Evolutionary conservation across 441 rosid genomes (phyloP).

Genomic region (Adansonia grandidieri): DNA sequence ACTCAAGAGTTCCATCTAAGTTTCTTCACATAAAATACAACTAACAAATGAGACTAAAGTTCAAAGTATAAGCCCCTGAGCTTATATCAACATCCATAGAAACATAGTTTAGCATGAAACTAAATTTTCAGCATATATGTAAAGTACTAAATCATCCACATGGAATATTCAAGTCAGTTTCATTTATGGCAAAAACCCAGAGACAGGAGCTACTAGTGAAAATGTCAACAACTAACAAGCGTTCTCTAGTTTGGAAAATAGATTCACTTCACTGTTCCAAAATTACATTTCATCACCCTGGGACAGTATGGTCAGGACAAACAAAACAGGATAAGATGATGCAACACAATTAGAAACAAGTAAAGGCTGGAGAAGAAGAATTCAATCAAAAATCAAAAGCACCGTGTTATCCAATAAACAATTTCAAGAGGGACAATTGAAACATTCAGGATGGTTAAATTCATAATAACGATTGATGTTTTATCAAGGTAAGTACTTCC

Average conservation of each 20-base stretch:
- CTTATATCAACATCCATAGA: neutral
- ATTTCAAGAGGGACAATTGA: neutral
- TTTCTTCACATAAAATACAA: conserved; percentile 3
- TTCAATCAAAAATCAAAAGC: neutral
- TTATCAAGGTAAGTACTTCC: neutral
- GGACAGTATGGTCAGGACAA: neutral
- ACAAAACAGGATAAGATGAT: neutral
- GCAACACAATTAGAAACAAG: conserved; percentile 7
- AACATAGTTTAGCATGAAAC: neutral
- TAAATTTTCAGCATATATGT: neutral
- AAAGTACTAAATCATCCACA: neutral
- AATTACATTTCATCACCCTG: neutral
- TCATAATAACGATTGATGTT: neutral
- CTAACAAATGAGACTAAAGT: neutral
- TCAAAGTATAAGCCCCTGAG: neutral
- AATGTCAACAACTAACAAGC: neutral
- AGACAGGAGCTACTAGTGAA: neutral
- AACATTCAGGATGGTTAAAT: neutral
- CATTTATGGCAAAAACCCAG: neutral
- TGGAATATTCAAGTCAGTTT: neutral
- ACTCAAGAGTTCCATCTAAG: conserved; percentile 2
- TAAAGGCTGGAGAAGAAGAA: neutral
- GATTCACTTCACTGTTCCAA: neutral
- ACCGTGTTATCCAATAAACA: neutral
- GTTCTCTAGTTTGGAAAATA: neutral